Base-by-base conservation (phyloP, 1,139 yeast species). In the Geotrichum europaeum region DNA sequence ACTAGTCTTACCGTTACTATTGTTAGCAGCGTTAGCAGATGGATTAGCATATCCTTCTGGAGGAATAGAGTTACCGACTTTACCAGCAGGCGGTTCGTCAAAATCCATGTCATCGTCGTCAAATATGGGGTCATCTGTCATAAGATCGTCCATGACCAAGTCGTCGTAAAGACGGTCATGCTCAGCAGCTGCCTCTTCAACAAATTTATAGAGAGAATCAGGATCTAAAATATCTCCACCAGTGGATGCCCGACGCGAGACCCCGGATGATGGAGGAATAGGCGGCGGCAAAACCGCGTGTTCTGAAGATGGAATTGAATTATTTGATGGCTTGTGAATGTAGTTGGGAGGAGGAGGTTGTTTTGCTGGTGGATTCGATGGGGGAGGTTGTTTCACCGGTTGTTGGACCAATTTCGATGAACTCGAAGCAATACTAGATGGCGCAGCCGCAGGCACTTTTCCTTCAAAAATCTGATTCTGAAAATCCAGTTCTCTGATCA, bases 371-470 rank as follows among this genome's bases (percentile, higher is more conserved):
- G 18, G 56, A 13, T 25, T 45, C 22, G 20, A 45, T 18, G 43
- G 7, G 18, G 10, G 47, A 6, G 32, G 13, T 20, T 13, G 58
- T 36, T 18, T 30, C 15, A 7, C 25, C 58, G 49, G 25, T n/a
- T 43, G 30, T 10, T 34, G 30, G 2, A 51, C 25, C 50, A 52
- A 74, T 63, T 65, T 70, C 64, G 53, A 70, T 60, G 7, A 63
- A 61, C 10, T 64, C 67, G 55, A 74, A 77, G 40, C 77, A 79
- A 57, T 80, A 75, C 22, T 76, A 78, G 4, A 74, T 40, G 36
- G 57, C 53, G 20, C 43, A 57, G 4, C 28, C 12, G 24, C 18
- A 40, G 47, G 47, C 3, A 18, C 47, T 15, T 15, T 40, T n/a
- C 47, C 47, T 40, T 40, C 22, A n/a, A n/a, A 40, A n/a, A 40